Base-by-base conservation (phyloP, 768 basidiomycete species). In the Collybia mongolica region DNA sequence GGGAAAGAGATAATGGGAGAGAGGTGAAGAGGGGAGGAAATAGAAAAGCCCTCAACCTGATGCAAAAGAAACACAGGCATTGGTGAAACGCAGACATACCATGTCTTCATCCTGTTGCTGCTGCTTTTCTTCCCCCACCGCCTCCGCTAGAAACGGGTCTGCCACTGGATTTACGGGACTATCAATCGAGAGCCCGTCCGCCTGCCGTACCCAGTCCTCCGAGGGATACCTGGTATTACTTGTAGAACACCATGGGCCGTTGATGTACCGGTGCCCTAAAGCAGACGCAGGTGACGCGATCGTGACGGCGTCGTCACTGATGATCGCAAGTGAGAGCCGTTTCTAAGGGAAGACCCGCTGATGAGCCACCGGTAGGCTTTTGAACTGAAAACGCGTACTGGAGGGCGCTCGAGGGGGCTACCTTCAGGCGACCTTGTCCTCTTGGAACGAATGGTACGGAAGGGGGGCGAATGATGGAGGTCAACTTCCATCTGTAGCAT, bases 191-290 rank as follows among this genome's bases (percentile, higher is more conserved):
- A 90, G 74, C 41, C 77, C 83, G 47, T 80, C 76, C 3, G 89
- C 79, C 60, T 84, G 86, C 51, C 74, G 72, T 9, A 90, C 88
- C 89, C 87, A 91, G 60, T 90, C 88, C 51, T 89, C 88, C 7
- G 80, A 76, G 15, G 69, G 65, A 37, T 74, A 68, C 22, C 73
- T 65, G 57, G 75, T 72, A 56, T 67, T 71, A 60, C 54, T 61
- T 39, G 69, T 59, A 48, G 76, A 39, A 39, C 52, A 53, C 18
- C 47, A 42, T 7, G 58, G 48, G 14, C 32, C 32, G 32, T 32
- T 32, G 32, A 32, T 32, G 11, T 32, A 32, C 14, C 14, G 32
- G 11, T 32, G 32, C 32, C 32, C 32, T 9, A 32, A 12, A 12
- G 32, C 32, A 32, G 32, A 32, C 28, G 29, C 37, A 42, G 28